Evolutionary conservation across 805 yeast species (phyloP).

Genomic region (Wickerhamiella vanderwaltii): DNA sequence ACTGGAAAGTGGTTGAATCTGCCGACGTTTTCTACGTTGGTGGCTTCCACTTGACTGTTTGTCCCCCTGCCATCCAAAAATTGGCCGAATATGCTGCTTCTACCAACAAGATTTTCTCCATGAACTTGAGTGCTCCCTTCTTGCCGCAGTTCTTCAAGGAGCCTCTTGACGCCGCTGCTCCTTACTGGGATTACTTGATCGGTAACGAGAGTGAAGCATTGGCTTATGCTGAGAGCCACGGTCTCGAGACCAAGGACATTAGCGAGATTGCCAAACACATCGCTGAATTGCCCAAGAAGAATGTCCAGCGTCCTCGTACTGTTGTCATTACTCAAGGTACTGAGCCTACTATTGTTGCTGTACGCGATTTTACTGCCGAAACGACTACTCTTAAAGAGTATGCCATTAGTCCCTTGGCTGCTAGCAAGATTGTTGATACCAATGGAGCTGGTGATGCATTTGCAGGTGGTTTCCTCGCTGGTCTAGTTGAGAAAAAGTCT

Average conservation of each 20-base stretch:
- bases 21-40: slow-evolving; percentile 86
- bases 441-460: slow-evolving; percentile 99
- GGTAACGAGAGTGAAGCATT: slow-evolving; percentile 98
- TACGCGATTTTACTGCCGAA: slow-evolving; percentile 32
- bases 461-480: slow-evolving; percentile 92
- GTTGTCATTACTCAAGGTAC: slow-evolving; percentile 94
- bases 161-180: slow-evolving; percentile 63
- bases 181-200: slow-evolving; percentile 81
- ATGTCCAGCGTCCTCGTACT: slow-evolving; percentile 57
- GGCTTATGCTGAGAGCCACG: slow-evolving; percentile 82
- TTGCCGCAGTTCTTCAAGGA: slow-evolving; percentile 92
- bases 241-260: slow-evolving; percentile 47
- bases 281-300: slow-evolving; percentile 66
- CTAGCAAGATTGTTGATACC: slow-evolving; percentile 68
- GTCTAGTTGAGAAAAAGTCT: slow-evolving; percentile 60
- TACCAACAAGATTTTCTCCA: slow-evolving; percentile 58
- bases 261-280: slow-evolving; percentile 69
- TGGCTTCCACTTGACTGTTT: slow-evolving; percentile 98
- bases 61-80: slow-evolving; percentile 83
- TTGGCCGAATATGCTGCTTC: slow-evolving; percentile 89
- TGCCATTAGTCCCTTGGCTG: slow-evolving; percentile 60
- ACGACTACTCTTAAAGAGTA: slow-evolving; percentile 32
- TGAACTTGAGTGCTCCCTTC: slow-evolving; percentile 95
- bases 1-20: slow-evolving; percentile 74
- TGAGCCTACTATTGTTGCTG: slow-evolving; percentile 74